phyloP scores from a whole-genome alignment of 441 rosid species.

The Corymbia citriodora region DNA sequence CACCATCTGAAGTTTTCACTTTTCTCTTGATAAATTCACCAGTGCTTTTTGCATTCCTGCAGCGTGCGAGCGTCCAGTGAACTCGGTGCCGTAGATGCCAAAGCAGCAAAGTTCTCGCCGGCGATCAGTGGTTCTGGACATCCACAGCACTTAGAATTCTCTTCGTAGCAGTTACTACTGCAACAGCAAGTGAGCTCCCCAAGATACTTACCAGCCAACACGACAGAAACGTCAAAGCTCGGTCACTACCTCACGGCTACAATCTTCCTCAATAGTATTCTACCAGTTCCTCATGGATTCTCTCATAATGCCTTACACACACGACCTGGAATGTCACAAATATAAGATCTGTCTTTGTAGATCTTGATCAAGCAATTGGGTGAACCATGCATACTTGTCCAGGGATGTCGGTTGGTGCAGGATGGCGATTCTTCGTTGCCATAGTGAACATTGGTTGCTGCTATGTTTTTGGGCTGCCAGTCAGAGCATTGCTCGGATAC shows the following conservation, averaged over 20 bases:
- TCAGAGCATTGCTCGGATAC: background rate
- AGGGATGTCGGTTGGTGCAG: background rate
- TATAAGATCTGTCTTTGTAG: background rate
- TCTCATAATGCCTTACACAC: background rate
- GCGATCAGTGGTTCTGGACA: background rate
- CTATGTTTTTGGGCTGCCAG: background rate
- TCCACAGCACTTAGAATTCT: background rate
- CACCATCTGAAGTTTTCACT: too few relatives aligned
- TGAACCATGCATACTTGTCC: background rate
- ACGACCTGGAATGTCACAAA: background rate
- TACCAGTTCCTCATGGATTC: background rate
- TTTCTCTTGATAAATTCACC: too few relatives aligned
- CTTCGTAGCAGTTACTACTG: background rate
- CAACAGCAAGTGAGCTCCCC: rapidly evolving
- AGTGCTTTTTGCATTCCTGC: too few relatives aligned
- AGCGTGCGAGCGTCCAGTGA: background rate
- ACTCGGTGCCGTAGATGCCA: background rate
- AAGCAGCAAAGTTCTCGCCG: background rate
- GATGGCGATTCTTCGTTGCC: background rate
- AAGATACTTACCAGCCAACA: background rate
- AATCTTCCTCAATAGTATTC: background rate
- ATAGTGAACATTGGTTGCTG: background rate
- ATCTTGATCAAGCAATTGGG: background rate
- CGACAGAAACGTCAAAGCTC: background rate
- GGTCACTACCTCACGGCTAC: background rate